Base-by-base conservation (phyloP, 176 grass and related monocot genomes). In the Cocos nucifera region DNA sequence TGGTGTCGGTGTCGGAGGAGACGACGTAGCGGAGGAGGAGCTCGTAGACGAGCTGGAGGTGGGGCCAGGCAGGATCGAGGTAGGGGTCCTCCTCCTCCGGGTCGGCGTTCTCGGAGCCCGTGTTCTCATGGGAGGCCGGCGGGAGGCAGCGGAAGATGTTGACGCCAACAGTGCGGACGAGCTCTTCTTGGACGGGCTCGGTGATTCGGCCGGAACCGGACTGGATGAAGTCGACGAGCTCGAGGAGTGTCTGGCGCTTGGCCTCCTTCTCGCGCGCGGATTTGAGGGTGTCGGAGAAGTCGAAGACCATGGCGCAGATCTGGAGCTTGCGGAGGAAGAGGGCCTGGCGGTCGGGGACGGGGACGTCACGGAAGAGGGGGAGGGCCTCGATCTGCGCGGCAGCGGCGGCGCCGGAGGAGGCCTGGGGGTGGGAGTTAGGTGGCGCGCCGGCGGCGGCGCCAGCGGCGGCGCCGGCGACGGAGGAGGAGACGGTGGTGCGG, bases 31-130 rank as follows among this genome's bases (percentile, higher is more conserved):
- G 63, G n/a, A 52, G 49, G 49, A 65, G 63, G 16, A 65, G 63
- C 16, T 65, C 63, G 22, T 65, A 65, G 63, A 65, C 49, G 21
- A 65, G 49, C 63, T 65, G 63, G 15, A 65, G 63, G 63, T 65
- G 63, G 1, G 49, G 16, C 63, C 63, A 65, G 17, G 63, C 20
- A 3, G 63, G 63, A 14, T 65, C 63, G 9, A 65, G 49, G 63
- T 52, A 65, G 5, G 63, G 22, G 12, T 65, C 63, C 16, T 65
- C 63, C 63, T 65, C 63, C 49, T 65, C 63, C 3, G 63, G 63
- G 49, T 65, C 63, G 49, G 63, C 51, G 21, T 16, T 24, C 49
- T 65, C 63, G 22, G 63, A 65, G 63, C 63, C 63, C 12, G 63
- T 65, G 49, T 65, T 65, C 63, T 65, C 63, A 39, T 65, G 49